Conservation (phyloP, 306 rosid species). For the Sesbania bispinosa region DNA sequence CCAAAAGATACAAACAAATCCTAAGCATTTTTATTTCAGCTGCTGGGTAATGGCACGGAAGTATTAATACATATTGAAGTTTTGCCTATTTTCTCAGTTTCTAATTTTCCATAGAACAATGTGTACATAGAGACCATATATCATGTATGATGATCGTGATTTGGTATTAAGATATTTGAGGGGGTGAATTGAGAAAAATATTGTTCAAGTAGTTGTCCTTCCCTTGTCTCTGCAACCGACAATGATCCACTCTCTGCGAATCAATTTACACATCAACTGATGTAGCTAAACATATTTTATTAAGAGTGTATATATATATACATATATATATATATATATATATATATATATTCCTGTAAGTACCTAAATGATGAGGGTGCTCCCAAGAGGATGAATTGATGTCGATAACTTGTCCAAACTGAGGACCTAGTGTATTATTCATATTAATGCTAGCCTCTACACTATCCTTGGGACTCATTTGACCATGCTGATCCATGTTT, state of each 20-base stretch:
- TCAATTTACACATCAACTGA: background rate
- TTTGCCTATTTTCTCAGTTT: background rate
- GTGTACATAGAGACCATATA: background rate
- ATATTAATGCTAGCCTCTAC: background rate
- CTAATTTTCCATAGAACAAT: background rate
- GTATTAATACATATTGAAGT: background rate
- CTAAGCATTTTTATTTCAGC: background rate
- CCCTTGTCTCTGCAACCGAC: constrained; percentile 21
- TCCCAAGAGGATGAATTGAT: constrained; percentile 38
- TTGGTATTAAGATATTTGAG: background rate
- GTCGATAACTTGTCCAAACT: constrained; percentile 30
- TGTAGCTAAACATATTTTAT: too few relatives aligned
- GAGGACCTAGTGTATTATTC: constrained; percentile 10
- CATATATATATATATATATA: too few relatives aligned
- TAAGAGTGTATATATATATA: too few relatives aligned
- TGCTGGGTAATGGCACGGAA: background rate
- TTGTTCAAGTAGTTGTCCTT: constrained; percentile 28
- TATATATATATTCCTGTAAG: background rate
- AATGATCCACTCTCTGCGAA: constrained; percentile 26
- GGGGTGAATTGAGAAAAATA: constrained; percentile 31
- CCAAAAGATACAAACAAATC: background rate
- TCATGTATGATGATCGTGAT: constrained; percentile 4
- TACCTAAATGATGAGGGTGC: constrained; percentile 36
- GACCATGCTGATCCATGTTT: constrained; percentile 24
- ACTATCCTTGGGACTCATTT: constrained; percentile 2